These are phyloP conservation scores for Albophoma yamanashiensis DNA, from an alignment of 2,329 filamentous ascomycete species.

Conservation along the genomic window DNA sequence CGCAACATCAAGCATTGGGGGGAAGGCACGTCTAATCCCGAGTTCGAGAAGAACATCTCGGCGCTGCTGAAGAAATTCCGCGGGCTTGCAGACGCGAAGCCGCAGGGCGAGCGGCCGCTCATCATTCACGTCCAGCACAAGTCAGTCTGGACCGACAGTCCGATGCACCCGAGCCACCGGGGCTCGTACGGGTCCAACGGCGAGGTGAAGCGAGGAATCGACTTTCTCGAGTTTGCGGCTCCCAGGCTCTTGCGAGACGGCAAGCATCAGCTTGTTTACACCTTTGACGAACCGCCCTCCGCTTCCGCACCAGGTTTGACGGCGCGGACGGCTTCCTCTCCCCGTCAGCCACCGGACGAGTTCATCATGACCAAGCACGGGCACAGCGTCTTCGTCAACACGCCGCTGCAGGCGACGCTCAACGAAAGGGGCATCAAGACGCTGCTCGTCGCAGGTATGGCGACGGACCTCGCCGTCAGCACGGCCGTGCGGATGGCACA, in stretches of 20 bases:
- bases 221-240: constrained; percentile 6
- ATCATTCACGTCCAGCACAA: constrained; percentile 7
- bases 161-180: constrained; percentile 1
- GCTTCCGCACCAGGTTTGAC: not conserved
- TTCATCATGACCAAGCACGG: not conserved
- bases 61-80: constrained; percentile 2
- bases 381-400: not conserved
- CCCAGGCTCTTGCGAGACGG: constrained; percentile 1
- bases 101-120: not conserved
- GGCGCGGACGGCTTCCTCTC: not conserved
- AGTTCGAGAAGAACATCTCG: constrained; percentile 3
- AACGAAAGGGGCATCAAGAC: not conserved
- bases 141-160: constrained; percentile 4
- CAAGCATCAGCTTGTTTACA: not conserved
- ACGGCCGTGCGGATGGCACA: not conserved
- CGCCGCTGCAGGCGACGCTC: not conserved
- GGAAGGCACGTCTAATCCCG: not conserved
- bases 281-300: not conserved
- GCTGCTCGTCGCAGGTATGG: not conserved
- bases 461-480: not conserved
- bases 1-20: not conserved
- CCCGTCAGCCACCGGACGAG: not conserved
- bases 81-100: not conserved
- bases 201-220: constrained; percentile 4
- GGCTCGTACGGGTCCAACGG: constrained; percentile 4